Conservation (phyloP, 768 basidiomycete species). For the Cystofilobasidium ferigula region DNA sequence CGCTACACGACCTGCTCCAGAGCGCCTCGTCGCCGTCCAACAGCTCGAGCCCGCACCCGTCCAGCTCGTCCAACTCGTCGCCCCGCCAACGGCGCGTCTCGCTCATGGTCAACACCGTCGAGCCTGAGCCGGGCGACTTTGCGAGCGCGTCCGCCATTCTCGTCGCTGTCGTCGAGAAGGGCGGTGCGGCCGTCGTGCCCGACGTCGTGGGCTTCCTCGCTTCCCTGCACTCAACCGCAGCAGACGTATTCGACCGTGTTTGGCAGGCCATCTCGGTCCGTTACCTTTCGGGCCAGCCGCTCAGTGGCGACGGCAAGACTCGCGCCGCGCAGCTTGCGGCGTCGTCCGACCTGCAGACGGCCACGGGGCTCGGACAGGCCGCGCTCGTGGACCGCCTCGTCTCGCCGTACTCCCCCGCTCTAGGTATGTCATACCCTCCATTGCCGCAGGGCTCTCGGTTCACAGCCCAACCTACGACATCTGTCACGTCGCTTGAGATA, state of each 20-base stretch:
- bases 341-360: not conserved
- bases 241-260: not conserved
- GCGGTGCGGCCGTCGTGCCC: not conserved
- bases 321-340: not conserved
- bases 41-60: not conserved
- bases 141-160: not conserved
- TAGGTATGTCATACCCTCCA: not conserved
- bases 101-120: not conserved
- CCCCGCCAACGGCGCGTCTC: not conserved
- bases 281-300: not conserved
- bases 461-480: not conserved
- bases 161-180: not conserved
- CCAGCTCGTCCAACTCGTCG: not conserved
- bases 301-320: not conserved
- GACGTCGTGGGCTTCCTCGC: not conserved
- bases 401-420: not conserved
- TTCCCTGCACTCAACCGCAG: not conserved
- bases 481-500: not conserved
- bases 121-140: not conserved
- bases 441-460: not conserved
- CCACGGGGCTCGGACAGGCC: not conserved
- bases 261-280: not conserved
- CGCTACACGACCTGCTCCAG: not conserved
- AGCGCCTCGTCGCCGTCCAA: not conserved
- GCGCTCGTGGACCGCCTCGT: not conserved